Percentiles rank a stretch among this genome's conserved stretches.
Conservation (phyloP, 164 flowering plant genomes). For the Aristolochia fimbriata region DNA sequence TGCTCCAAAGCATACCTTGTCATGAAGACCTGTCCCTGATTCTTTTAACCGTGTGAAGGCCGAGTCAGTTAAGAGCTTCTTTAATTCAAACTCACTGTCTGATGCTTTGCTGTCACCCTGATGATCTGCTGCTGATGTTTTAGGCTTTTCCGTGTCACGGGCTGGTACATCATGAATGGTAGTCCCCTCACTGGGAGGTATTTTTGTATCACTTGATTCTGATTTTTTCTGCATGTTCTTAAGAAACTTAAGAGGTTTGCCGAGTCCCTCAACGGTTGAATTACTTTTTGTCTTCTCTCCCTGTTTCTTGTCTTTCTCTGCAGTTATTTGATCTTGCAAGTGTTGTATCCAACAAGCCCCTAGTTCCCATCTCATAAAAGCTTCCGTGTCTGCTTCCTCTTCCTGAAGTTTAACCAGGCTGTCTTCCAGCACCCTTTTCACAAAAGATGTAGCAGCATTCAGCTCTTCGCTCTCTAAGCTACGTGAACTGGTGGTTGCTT, state of each 20-base stretch:
- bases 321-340: conserved; percentile 81
- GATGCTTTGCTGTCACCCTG: conserved; percentile 27
- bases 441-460: conserved; percentile 37
- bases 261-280: conserved; percentile 91
- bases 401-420: conserved; percentile 68
- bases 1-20: conserved; percentile 41
- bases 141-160: conserved; percentile 31
- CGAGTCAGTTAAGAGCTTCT: conserved; percentile 48
- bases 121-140: conserved; percentile 22
- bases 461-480: conserved; percentile 46
- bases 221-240: conserved; percentile 55
- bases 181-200: conserved; percentile 23
- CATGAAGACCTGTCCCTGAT: conserved; percentile 86
- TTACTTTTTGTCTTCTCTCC: conserved; percentile 58
- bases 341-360: conserved; percentile 99
- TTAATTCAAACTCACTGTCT: conserved; percentile 52
- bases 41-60: conserved; percentile 80
- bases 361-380: conserved; percentile 93
- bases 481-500: conserved; percentile 11
- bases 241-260: conserved; percentile 67
- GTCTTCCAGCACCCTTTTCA: conserved; percentile 61
- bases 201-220: conserved; percentile 20
- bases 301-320: conserved; percentile 84
- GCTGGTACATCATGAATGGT: conserved; percentile 18
- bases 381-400: conserved; percentile 33